Evolutionary conservation across 2,329 filamentous ascomycete genomes (phyloP).

Genomic region (Curvularia hawaiiensis): DNA sequence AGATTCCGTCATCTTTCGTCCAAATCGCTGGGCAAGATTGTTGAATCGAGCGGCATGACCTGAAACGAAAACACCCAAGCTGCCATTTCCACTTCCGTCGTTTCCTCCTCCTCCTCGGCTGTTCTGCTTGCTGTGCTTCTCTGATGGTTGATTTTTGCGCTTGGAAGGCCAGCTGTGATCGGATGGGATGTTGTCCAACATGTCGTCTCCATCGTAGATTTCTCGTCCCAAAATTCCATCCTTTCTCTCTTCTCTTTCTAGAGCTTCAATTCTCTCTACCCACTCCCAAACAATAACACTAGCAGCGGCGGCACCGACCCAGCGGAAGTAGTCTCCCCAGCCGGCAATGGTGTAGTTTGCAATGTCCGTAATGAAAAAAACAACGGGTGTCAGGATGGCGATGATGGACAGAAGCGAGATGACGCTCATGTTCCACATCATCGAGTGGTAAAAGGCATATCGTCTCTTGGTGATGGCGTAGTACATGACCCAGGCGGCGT

Average conservation of each 20-base stretch:
- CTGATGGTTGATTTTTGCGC: slow-evolving; percentile 42
- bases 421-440: slow-evolving; percentile 87
- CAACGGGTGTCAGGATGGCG: slow-evolving; percentile 84
- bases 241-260: slow-evolving; percentile 92
- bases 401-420: slow-evolving; percentile 79
- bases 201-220: slow-evolving; percentile 92
- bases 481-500: slow-evolving; percentile 93
- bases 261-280: slow-evolving; percentile 91
- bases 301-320: slow-evolving; percentile 93
- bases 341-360: slow-evolving; percentile 82
- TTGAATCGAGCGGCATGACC: slow-evolving; percentile 33
- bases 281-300: slow-evolving; percentile 99
- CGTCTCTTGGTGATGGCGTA: slow-evolving; percentile 90
- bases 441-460: slow-evolving; percentile 86
- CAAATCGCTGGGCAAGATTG: slow-evolving; percentile 36
- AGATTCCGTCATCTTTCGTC: slow-evolving; percentile 35
- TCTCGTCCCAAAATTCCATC: slow-evolving; percentile 90
- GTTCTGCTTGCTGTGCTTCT: slow-evolving; percentile 40
- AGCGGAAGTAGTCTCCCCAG: slow-evolving; percentile 94
- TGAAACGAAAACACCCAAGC: slow-evolving; percentile 32
- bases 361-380: slow-evolving; percentile 93
- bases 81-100: slow-evolving; percentile 24
- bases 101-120: slow-evolving; percentile 26
- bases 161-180: slow-evolving; percentile 57
- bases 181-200: slow-evolving; percentile 72